Percentiles rank a stretch among this genome's conserved stretches.
Conservation (phyloP, 2,329 filamentous ascomycete species). For the Hirsutella thompsonii region DNA sequence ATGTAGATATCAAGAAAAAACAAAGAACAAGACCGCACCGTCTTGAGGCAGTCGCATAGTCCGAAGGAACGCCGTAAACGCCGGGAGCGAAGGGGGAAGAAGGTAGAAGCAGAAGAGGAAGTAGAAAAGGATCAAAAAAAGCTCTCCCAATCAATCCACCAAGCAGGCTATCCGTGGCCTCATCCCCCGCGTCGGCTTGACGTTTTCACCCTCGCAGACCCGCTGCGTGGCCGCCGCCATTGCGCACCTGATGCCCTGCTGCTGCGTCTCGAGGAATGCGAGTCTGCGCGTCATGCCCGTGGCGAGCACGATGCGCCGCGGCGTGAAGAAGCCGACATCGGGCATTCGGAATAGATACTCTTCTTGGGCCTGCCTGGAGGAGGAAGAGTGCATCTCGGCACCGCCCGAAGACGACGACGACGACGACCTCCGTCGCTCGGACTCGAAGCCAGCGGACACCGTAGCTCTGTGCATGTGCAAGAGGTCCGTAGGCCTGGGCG, state of each 20-base stretch:
- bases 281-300: constrained; percentile 17
- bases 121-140: neutral
- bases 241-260: neutral
- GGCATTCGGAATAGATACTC: constrained; percentile 11
- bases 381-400: too few relatives aligned
- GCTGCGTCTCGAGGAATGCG: constrained; percentile 1
- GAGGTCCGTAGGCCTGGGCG: neutral
- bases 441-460: too few relatives aligned
- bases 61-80: too few relatives aligned
- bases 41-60: too few relatives aligned
- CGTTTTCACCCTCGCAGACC: neutral
- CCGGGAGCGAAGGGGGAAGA: too few relatives aligned
- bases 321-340: constrained; percentile 13
- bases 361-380: constrained; percentile 3
- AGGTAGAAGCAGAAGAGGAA: too few relatives aligned
- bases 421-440: too few relatives aligned
- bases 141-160: neutral
- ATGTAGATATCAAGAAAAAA: too few relatives aligned
- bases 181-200: neutral
- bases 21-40: too few relatives aligned
- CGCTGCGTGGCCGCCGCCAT: neutral
- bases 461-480: too few relatives aligned
- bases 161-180: neutral
- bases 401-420: too few relatives aligned
- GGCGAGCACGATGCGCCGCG: constrained; percentile 15